Percentiles rank a stretch among this genome's conserved stretches.
Evolutionary conservation across 768 basidiomycete species (phyloP).

Genomic region (Panellus pusillus): DNA sequence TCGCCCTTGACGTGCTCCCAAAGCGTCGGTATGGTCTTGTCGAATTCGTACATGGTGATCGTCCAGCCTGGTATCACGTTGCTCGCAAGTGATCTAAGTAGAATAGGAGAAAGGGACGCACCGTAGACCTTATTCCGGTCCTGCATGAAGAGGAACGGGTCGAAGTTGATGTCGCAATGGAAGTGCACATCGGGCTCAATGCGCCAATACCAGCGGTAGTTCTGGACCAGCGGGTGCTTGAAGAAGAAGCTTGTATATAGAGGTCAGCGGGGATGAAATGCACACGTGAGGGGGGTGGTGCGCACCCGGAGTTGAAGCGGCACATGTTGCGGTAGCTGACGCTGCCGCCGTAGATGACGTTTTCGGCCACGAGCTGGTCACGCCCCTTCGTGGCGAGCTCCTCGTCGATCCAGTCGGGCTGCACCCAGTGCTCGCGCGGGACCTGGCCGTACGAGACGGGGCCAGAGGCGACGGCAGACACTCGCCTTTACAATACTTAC

Average conservation of each 20-base stretch:
- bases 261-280: neutral
- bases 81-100: no score
- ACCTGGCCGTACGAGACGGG: slow-evolving; percentile 58
- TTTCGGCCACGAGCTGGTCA: slow-evolving; percentile 56
- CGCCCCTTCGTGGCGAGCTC: slow-evolving; percentile 55
- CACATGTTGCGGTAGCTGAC: slow-evolving; percentile 67
- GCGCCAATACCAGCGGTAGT: slow-evolving; percentile 80
- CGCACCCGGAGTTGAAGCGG: slow-evolving; percentile 66
- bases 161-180: slow-evolving; percentile 66
- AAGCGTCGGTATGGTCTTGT: slow-evolving; percentile 71
- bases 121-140: slow-evolving; percentile 70
- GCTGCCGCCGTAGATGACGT: slow-evolving; percentile 44
- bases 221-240: slow-evolving; percentile 60
- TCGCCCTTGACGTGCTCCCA: slow-evolving; percentile 70
- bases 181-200: slow-evolving; percentile 79
- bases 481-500: slow-evolving; percentile 26
- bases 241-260: slow-evolving; percentile 57
- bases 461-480: slow-evolving; percentile 29
- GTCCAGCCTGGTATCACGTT: no score
- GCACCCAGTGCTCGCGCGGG: slow-evolving; percentile 56
- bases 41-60: slow-evolving; percentile 72
- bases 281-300: slow-evolving; percentile 5
- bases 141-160: slow-evolving; percentile 75
- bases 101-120: no score
- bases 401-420: slow-evolving; percentile 77